These are phyloP conservation scores for Pythium vanterpoolii DNA, from an alignment of 352 stramenopile genomes.

Conservation along the genomic window DNA sequence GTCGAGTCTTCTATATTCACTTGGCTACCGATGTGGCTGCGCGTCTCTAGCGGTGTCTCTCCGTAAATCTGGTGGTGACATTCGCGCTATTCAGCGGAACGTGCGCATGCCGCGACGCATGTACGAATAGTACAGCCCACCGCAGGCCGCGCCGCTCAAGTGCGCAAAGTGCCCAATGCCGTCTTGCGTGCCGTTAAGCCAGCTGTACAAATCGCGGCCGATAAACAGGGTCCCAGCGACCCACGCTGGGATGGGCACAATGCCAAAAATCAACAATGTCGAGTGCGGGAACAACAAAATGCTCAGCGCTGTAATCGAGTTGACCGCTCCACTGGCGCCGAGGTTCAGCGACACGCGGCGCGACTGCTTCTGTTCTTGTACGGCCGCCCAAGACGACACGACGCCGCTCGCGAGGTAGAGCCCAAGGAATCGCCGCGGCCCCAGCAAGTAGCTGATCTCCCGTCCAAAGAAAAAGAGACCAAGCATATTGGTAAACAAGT, in stretches of 20 bases:
- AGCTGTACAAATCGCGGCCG: slow-evolving; percentile 67
- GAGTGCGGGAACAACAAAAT: slow-evolving; percentile 67
- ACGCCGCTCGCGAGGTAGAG: slow-evolving; percentile 73
- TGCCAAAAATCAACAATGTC: slow-evolving; percentile 73
- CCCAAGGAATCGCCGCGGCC: slow-evolving; percentile 59
- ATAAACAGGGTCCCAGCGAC: slow-evolving; percentile 70
- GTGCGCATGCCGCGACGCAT: slow-evolving; percentile 33
- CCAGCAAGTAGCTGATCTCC: slow-evolving; percentile 66
- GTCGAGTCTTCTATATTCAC: too few relatives aligned
- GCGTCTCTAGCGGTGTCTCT: too few relatives aligned
- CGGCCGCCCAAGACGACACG: slow-evolving; percentile 54
- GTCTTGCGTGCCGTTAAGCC: slow-evolving; percentile 40
- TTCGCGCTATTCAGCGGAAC: slow-evolving; percentile 26
- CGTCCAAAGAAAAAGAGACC: slow-evolving; percentile 76
- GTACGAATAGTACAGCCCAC: slow-evolving; percentile 60
- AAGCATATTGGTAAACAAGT: slow-evolving; percentile 72
- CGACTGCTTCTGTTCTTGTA: slow-evolving; percentile 54
- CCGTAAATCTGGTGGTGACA: too few relatives aligned
- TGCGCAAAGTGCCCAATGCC: slow-evolving; percentile 76
- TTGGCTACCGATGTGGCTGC: too few relatives aligned
- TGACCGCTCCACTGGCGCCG: slow-evolving; percentile 73
- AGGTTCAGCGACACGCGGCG: slow-evolving; percentile 49
- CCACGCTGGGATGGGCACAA: slow-evolving; percentile 74
- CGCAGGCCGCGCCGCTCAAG: slow-evolving; percentile 59
- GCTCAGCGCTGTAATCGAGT: slow-evolving; percentile 71